Evolutionary conservation across 1,139 yeast genomes (phyloP).

Genomic region (Suhomyces bokatorum): DNA sequence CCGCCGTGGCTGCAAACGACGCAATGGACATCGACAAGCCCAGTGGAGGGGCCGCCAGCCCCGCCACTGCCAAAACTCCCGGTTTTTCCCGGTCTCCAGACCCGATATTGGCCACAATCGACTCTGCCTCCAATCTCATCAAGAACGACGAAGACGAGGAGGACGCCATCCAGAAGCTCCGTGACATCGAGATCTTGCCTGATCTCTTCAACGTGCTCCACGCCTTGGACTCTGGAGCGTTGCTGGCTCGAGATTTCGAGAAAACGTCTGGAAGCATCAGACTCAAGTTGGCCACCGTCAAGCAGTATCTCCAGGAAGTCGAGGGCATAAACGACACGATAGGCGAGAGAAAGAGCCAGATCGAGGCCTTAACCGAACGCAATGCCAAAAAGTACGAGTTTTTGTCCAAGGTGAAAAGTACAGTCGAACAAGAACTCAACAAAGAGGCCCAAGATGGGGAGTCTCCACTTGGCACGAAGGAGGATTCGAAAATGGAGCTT

Average conservation of each 20-base stretch:
- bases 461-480: too few relatives aligned
- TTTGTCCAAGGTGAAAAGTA: slow-evolving; percentile 21
- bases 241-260: slow-evolving; percentile 47
- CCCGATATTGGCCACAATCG: neutral
- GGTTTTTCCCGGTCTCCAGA: neutral
- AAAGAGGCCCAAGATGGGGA: neutral
- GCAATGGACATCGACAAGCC: slow-evolving; percentile 11
- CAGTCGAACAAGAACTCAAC: slow-evolving; percentile 14
- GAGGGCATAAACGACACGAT: slow-evolving; percentile 44
- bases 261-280: slow-evolving; percentile 45
- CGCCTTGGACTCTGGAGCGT: slow-evolving; percentile 35
- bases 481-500: too few relatives aligned
- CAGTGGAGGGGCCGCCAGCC: neutral
- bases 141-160: slow-evolving; percentile 9
- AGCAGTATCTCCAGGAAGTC: slow-evolving; percentile 34
- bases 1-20: neutral
- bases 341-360: slow-evolving; percentile 28
- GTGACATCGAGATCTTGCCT: slow-evolving; percentile 37
- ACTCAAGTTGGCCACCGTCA: slow-evolving; percentile 35
- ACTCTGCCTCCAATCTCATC: neutral
- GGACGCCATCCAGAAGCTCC: slow-evolving; percentile 32
- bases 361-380: slow-evolving; percentile 26
- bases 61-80: neutral
- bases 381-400: slow-evolving; percentile 31
- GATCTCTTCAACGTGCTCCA: slow-evolving; percentile 40